These are phyloP conservation scores for Trypanosoma lewisi DNA, from an alignment of 208 protist species.

Conservation along the genomic window DNA sequence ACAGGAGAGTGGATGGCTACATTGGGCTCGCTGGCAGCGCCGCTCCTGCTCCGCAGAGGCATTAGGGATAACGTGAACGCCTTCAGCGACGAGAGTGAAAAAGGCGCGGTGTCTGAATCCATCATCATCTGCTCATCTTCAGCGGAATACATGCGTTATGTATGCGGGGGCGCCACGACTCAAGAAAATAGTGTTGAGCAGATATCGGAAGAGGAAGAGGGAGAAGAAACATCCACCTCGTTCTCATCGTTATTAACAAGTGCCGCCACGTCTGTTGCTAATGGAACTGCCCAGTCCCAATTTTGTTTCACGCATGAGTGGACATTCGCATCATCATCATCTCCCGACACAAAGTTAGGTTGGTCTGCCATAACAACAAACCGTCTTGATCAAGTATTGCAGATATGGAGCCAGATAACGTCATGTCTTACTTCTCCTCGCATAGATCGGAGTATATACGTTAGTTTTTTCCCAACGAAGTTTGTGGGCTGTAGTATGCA, in stretches of 20 bases:
- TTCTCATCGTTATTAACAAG: too few species aligned
- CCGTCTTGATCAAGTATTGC: conserved; percentile 19
- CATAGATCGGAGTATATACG: neutral
- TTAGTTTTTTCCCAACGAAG: conserved; percentile 23
- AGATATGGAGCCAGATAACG: conserved; percentile 20
- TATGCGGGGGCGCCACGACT: neutral
- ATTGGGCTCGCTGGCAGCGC: conserved; percentile 4
- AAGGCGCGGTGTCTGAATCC: neutral
- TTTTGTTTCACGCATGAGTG: conserved; percentile 15
- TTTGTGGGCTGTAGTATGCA: conserved; percentile 7
- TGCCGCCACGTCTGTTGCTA: too few species aligned
- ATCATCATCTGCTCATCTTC: neutral
- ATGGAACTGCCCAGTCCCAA: too few species aligned
- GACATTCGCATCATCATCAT: conserved; percentile 11
- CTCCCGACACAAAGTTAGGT: neutral
- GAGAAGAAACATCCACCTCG: too few species aligned
- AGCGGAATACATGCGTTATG: neutral
- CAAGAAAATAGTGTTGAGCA: neutral
- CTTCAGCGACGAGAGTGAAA: neutral
- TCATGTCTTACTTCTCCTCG: neutral
- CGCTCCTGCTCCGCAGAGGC: conserved; percentile 3
- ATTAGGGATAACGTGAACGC: neutral
- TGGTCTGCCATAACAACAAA: conserved; percentile 17
- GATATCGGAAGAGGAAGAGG: neutral
- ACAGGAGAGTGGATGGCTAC: neutral